A percentile compares a stretch with the other conserved stretches of the same genome.
Conservation (phyloP, 306 rosid species). For the Sindora glabra region DNA sequence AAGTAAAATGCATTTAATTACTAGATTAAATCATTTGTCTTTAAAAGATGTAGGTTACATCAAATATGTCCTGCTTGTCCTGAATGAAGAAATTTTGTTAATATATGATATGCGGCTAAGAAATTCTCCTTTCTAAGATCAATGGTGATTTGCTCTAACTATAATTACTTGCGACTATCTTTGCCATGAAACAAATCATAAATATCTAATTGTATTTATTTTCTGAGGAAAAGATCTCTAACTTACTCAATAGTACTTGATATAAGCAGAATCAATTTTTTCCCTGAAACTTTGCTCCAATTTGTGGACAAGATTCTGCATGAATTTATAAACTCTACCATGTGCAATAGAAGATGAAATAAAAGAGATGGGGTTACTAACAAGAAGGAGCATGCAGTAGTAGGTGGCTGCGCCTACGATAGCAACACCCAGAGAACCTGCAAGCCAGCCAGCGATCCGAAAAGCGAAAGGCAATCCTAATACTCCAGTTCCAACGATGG, state of each 20-base stretch:
- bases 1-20: too few species aligned
- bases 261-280: too few species aligned
- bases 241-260: neutral
- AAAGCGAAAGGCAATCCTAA: slow-evolving; percentile 50
- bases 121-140: too few species aligned
- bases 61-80: too few species aligned
- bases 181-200: neutral
- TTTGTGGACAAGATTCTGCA: neutral
- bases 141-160: too few species aligned
- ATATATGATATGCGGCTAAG: too few species aligned
- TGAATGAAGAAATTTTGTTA: too few species aligned
- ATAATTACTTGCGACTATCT: neutral
- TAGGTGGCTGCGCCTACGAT: slow-evolving; percentile 51
- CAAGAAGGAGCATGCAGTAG: slow-evolving; percentile 91
- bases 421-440: slow-evolving; percentile 59
- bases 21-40: too few species aligned
- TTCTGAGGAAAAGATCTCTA: neutral
- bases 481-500: slow-evolving; percentile 52
- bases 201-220: too few species aligned
- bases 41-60: too few species aligned
- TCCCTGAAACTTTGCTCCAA: neutral
- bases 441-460: slow-evolving; percentile 57
- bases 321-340: neutral
- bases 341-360: neutral
- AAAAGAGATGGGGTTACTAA: slow-evolving; percentile 21